phyloP scores from a whole-genome alignment of 352 stramenopile genomes.

The Phytophthora sansomeana region DNA sequence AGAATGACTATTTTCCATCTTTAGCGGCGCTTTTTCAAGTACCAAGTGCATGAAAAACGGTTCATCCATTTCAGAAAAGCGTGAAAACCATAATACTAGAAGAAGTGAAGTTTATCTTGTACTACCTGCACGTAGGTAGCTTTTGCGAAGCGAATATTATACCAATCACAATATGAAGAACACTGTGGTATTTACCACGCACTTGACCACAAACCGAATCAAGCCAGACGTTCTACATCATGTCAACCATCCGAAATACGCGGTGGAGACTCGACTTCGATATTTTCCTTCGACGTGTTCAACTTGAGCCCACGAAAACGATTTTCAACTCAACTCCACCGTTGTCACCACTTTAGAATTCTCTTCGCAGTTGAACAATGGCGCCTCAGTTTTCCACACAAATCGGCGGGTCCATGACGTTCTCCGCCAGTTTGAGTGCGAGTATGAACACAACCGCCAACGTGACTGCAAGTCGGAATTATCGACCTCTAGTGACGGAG shows the following conservation, averaged over 20 bases:
- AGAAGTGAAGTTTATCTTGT: too few species aligned
- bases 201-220: neutral
- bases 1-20: too few species aligned
- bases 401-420: slow-evolving; percentile 34
- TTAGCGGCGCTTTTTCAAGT: too few species aligned
- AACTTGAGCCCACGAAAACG: neutral
- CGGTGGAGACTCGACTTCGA: neutral
- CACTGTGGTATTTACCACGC: neutral
- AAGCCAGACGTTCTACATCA: slow-evolving; percentile 10
- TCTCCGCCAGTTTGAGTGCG: slow-evolving; percentile 36
- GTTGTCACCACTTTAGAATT: slow-evolving; percentile 18
- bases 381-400: slow-evolving; percentile 32
- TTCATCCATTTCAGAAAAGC: too few species aligned
- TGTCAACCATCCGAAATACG: slow-evolving; percentile 2
- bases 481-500: slow-evolving; percentile 13
- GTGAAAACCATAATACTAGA: too few species aligned
- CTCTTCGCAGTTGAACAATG: slow-evolving; percentile 10
- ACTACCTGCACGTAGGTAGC: too few species aligned
- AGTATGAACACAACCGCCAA: slow-evolving; percentile 15
- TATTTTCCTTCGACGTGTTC: slow-evolving; percentile 1
- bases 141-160: too few species aligned
- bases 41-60: too few species aligned
- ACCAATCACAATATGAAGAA: too few species aligned
- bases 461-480: slow-evolving; percentile 27
- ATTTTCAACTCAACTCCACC: neutral